Evolutionary conservation across 2,329 filamentous ascomycete species (phyloP).

Genomic region (Ustulina deusta): DNA sequence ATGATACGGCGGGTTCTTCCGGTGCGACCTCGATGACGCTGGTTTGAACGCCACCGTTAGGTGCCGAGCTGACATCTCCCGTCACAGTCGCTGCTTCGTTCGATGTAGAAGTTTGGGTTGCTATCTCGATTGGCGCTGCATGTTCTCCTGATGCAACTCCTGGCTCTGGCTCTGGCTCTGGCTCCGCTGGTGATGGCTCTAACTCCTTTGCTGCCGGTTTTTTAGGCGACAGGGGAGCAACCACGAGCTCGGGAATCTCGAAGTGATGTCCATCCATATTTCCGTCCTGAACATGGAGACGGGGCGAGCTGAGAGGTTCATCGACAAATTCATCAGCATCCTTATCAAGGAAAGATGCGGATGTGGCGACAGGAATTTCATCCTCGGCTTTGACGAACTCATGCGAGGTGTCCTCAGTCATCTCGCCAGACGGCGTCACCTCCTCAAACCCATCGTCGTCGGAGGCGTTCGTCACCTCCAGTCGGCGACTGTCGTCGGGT

Average conservation of each 20-base stretch:
- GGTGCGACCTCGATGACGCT: slow-evolving; percentile 22
- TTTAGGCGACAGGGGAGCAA: slow-evolving; percentile 68
- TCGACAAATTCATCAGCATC: slow-evolving; percentile 83
- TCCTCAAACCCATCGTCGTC: slow-evolving; percentile 97
- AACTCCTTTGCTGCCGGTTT: slow-evolving; percentile 52
- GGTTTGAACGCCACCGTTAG: slow-evolving; percentile 10
- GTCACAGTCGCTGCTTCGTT: slow-evolving; percentile 1
- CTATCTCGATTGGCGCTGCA: neutral
- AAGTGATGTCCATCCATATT: slow-evolving; percentile 64
- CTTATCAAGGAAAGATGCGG: slow-evolving; percentile 63
- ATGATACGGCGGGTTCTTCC: slow-evolving; percentile 14
- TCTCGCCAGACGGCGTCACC: slow-evolving; percentile 76
- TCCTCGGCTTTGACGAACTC: slow-evolving; percentile 73
- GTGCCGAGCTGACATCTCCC: slow-evolving; percentile 7
- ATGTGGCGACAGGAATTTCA: slow-evolving; percentile 58
- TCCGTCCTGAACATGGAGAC: slow-evolving; percentile 71
- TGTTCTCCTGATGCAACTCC: neutral
- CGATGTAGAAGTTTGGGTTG: neutral
- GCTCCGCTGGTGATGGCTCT: slow-evolving; percentile 34
- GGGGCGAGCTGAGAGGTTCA: slow-evolving; percentile 77
- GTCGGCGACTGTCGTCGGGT: slow-evolving; percentile 71
- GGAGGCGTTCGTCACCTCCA: slow-evolving; percentile 83
- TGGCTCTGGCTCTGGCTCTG: neutral
- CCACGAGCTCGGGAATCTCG: slow-evolving; percentile 68
- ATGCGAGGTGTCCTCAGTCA: slow-evolving; percentile 78